Percentiles rank a stretch among this genome's conserved stretches.
Evolutionary conservation across 306 rosid species (phyloP).

Genomic region (Cicer judaicum): DNA sequence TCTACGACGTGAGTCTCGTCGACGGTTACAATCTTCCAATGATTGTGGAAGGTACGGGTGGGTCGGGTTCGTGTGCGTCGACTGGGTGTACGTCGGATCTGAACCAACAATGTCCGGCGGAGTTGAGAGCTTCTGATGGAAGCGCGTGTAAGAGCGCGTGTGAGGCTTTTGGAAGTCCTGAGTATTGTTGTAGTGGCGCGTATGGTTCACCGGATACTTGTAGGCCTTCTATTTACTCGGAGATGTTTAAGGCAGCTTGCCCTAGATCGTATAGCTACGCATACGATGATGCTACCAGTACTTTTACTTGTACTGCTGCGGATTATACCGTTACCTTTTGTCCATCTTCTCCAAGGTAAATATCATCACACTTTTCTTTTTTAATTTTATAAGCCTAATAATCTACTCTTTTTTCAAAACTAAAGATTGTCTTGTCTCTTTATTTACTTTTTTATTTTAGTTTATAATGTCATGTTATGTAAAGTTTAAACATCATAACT

Average conservation of each 20-base stretch:
- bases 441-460: background rate
- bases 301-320: slow-evolving; percentile 81
- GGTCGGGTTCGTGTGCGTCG: slow-evolving; percentile 76
- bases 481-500: background rate
- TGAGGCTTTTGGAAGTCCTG: slow-evolving; percentile 86
- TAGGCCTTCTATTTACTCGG: slow-evolving; percentile 74
- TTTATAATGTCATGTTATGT: background rate
- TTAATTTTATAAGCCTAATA: background rate
- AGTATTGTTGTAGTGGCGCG: slow-evolving; percentile 87
- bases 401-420: too few relatives aligned
- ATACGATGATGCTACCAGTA: slow-evolving; percentile 82
- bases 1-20: slow-evolving; percentile 93
- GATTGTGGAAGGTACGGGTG: slow-evolving; percentile 82
- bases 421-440: background rate
- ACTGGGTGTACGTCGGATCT: slow-evolving; percentile 88
- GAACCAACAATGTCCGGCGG: slow-evolving; percentile 80
- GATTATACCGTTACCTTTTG: slow-evolving; percentile 87
- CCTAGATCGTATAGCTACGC: slow-evolving; percentile 93
- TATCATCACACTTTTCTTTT: background rate
- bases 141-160: slow-evolving; percentile 98
- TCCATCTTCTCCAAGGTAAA: slow-evolving; percentile 73
- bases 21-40: slow-evolving; percentile 91
- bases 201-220: slow-evolving; percentile 72
- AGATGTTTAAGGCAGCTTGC: slow-evolving; percentile 82
- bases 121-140: slow-evolving; percentile 66